A percentile compares a stretch with the other conserved stretches of the same genome.
These are phyloP conservation scores for Acacia crassicarpa DNA, from an alignment of 306 rosid genomes.

Conservation along the genomic window DNA sequence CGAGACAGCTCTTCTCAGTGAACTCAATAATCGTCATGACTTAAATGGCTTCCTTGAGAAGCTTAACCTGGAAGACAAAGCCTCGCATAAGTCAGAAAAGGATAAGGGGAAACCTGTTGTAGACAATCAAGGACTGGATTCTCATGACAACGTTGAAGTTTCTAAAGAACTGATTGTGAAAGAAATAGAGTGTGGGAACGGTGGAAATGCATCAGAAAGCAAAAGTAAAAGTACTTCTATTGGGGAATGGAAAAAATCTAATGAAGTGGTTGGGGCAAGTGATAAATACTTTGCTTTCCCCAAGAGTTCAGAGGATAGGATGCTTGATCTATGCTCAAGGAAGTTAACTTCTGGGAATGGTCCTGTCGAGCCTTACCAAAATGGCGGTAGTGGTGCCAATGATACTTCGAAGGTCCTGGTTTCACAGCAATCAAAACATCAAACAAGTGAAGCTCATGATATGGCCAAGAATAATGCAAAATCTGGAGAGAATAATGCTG, in stretches of 20 bases:
- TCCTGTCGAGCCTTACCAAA: constrained; percentile 46
- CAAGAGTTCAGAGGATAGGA: constrained; percentile 64
- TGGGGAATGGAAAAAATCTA: constrained; percentile 60
- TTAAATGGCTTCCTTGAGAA: constrained; percentile 70
- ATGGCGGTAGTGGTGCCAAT: constrained; percentile 40
- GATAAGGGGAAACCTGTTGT: constrained; percentile 58
- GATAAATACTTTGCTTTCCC: constrained; percentile 63
- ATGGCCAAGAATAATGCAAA: constrained; percentile 43
- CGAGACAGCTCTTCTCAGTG: constrained; percentile 91
- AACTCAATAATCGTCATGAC: constrained; percentile 69
- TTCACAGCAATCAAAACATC: constrained; percentile 49
- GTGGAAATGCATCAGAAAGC: constrained; percentile 61
- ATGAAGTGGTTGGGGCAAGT: constrained; percentile 62
- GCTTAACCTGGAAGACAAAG: constrained; percentile 70
- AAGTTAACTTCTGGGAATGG: constrained; percentile 68
- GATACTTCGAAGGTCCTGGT: constrained; percentile 42
- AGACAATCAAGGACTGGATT: constrained; percentile 49
- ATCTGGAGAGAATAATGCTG: constrained; percentile 45
- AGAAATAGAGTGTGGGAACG: constrained; percentile 87
- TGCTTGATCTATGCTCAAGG: constrained; percentile 76
- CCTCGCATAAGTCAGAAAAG: constrained; percentile 40
- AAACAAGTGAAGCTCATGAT: constrained; percentile 43
- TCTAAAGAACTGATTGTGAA: constrained; percentile 89
- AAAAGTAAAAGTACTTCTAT: constrained; percentile 61
- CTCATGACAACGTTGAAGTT: constrained; percentile 48